These are phyloP conservation scores for Clonostachys rhizophaga DNA, from an alignment of 2,329 filamentous ascomycete species.

Conservation along the genomic window DNA sequence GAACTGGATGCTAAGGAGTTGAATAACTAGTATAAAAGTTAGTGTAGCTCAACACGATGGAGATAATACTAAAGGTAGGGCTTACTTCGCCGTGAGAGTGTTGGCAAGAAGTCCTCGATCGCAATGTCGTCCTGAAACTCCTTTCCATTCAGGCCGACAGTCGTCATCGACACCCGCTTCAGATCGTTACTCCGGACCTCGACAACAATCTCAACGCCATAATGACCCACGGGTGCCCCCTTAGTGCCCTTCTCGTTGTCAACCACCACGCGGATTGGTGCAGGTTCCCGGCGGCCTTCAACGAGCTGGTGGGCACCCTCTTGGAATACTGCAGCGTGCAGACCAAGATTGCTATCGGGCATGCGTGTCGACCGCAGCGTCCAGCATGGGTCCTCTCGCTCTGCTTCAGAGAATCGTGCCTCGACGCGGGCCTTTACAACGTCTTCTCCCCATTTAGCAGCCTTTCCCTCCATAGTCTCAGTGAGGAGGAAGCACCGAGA, in stretches of 20 bases:
- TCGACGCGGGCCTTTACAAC: constrained; percentile 83
- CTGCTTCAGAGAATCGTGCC: constrained; percentile 75
- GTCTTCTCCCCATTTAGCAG: constrained; percentile 75
- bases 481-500: constrained; percentile 68
- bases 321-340: constrained; percentile 68
- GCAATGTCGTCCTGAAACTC: constrained; percentile 71
- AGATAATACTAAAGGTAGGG: neutral
- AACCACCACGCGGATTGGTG: constrained; percentile 67
- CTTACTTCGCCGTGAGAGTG: constrained; percentile 70
- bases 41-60: neutral
- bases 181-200: constrained; percentile 53
- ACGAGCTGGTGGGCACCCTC: constrained; percentile 59
- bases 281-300: constrained; percentile 62
- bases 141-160: constrained; percentile 62
- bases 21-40: constrained; percentile 49
- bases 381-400: constrained; percentile 79
- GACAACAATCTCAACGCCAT: constrained; percentile 67
- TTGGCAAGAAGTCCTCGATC: constrained; percentile 67
- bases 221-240: constrained; percentile 60
- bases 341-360: constrained; percentile 52
- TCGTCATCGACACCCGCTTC: constrained; percentile 43
- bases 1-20: constrained; percentile 67
- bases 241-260: constrained; percentile 65
- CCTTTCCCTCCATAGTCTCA: constrained; percentile 74
- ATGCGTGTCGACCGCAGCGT: constrained; percentile 67